Evolutionary conservation across 129 eudicot genomes (phyloP), one percentile per base, ranked within the genome.

Genomic region (Flaveria sonorensis): DNA sequence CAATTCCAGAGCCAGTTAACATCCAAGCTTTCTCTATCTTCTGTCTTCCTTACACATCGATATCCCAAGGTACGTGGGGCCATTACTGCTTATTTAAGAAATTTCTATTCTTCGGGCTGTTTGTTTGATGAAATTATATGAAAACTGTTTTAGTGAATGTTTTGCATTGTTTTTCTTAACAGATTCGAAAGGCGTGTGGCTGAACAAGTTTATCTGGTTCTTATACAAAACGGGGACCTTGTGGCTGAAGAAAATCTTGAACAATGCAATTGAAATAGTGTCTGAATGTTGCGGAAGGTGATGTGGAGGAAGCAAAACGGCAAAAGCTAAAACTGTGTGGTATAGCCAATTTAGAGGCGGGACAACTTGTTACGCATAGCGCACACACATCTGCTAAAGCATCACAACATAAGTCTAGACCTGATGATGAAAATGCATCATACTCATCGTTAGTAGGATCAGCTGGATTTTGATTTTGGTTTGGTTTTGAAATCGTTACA

Each of bases 111-210:
- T 43, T 55, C 48, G 10, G 50, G n/a, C 7, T 61, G 40, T 5
- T 36, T 60, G 21, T 53, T 60, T 2, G 2, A 47, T 53, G 12
- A 43, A 8, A 16, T 6, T 18, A 7, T 60, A 11, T 5, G 40
- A 6, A 63, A 30, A 63, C 7, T 16, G 10, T 32, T 28, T 73
- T 68, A 7, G 13, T 55, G 59, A 68, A 24, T 32, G 56, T 77
- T 6, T 2, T 42, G 60, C 13, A 18, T 23, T 13, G 9, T 36
- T 72, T 61, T 40, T 2, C n/a, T 68, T 26, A 2, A 18, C 86
- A 95, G 99, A 91, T 95, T 19, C 93, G 99, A 52, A 95, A 95
- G 83, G 87, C 88, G 76, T 81, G 92, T 75, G 97, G 97, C 99
- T 21, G 99, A 95, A 74, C 97, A 95, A 89, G 94, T 95, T n/a